Evolutionary conservation across 257 asterid genomes (phyloP), one percentile per base, ranked within the genome.

Genomic region (Petunia secreta): DNA sequence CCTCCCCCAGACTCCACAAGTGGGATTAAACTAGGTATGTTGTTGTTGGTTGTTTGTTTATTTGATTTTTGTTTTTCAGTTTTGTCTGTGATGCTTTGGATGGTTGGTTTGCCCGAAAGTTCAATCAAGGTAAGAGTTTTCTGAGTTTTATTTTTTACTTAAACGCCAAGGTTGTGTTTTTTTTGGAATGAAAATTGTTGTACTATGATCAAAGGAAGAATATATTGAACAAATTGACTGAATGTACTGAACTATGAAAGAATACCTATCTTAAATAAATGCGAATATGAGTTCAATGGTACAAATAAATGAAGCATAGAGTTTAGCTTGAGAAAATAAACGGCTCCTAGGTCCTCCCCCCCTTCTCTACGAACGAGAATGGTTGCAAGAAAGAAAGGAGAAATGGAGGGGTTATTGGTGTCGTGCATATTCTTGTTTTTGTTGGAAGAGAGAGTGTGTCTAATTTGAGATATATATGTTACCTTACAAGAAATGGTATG

Each of bases 81-180:
- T 96, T 96, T 74, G 97, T 92, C 13, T 96, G 97, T 80, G 99
- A 96, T 88, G 98, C 98, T 59, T 87, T 96, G 91, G 99, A 96
- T 84, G 99, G 99, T 81, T 92, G 93, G 92, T 94, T 90, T 86
- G 99, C 99, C 11, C 98, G 99, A 55, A 96, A 88, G 87, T 84
- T 96, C 89, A 96, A 94, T 88, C 99, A 94, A 91, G 97, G 98
- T 94, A 87, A 74, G 89, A 85, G 78, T 79, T 87, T 85, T 73
- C 36, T 62, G 48, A 1, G 3, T 73, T 50, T 34, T 73, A 50
- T 73, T 13, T 73, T 71, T 52, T 50, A 44, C 48, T 50, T 7
- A 57, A 5, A 4, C 50, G 34, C 46, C 16, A 48, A 39, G 34
- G 75, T 36, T 66, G 7, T 4, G 6, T 0, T 25, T 25, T 25